Percentiles rank a stretch among this genome's conserved stretches.
These are phyloP conservation scores for Arthroderma uncinatum DNA, from an alignment of 2,329 filamentous ascomycete species.

Conservation along the genomic window DNA sequence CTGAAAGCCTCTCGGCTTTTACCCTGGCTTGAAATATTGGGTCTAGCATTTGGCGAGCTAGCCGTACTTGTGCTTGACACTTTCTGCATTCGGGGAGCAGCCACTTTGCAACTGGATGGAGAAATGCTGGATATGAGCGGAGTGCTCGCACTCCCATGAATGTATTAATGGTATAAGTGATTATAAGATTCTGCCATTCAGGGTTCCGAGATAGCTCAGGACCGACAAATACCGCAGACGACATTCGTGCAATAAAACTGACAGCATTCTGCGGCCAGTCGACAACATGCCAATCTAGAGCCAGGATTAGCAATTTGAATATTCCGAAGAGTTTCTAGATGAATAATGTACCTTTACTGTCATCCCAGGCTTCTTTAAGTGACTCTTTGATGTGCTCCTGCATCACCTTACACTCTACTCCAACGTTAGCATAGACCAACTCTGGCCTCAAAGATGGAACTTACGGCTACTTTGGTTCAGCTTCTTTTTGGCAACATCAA, in stretches of 20 bases:
- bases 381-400: background rate
- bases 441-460: background rate
- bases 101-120: constrained; percentile 10
- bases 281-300: background rate
- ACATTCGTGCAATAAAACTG: background rate
- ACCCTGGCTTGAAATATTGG: constrained; percentile 13
- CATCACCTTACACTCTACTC: background rate
- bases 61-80: constrained; percentile 7
- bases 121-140: constrained; percentile 7
- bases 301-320: background rate
- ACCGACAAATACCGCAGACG: constrained; percentile 10
- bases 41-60: constrained; percentile 14
- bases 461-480: background rate
- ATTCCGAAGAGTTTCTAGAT: background rate
- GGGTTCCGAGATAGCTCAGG: constrained; percentile 14
- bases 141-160: constrained; percentile 16
- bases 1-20: background rate
- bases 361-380: background rate
- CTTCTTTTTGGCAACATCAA: background rate
- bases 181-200: constrained; percentile 14
- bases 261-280: background rate
- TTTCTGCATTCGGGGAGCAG: constrained; percentile 13
- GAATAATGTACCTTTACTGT: background rate
- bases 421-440: background rate
- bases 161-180: constrained; percentile 13